Base-by-base conservation (phyloP, 2,329 filamentous ascomycete species). In the Trematosphaeria pertusa region DNA sequence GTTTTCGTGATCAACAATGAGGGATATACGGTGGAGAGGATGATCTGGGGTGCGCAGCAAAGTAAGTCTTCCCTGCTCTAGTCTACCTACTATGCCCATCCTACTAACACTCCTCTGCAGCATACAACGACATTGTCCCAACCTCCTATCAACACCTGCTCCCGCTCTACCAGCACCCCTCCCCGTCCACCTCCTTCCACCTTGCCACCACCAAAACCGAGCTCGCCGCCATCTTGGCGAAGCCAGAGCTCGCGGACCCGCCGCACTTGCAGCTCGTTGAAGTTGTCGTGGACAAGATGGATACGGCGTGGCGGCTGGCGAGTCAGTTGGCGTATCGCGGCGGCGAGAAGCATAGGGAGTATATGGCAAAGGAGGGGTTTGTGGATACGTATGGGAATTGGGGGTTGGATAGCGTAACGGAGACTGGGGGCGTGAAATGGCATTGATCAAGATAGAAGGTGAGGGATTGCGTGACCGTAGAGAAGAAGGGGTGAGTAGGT, bases 1-100 rank as follows among this genome's bases (percentile, higher is more conserved):
- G 62, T 78, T 5, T 70, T 78, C 47, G 59, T 79, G 5, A 68
- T 78, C 18, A 77, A 78, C 48, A 79, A 79, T 46, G 67, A 66
- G 1, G 76, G 76, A 1, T 79, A 79, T 50, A 78, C 75, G 0
- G 70, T 78, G 46, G 76, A 79, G 63, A 57, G 76, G 3, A 56
- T 75, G 35, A 76, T 79, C 28, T 75, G 77, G 66, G 77, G 77
- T 15, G 69, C 70, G 24, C 54, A 62, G 12, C 64, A 72, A 53
- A 48, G 67, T 69, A 55, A 38, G 56, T 46, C 17, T 43, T 9
- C 14, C 19, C 8, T 12, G 35, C 28, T n/a, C 17, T 15, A 24
- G n/a, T 30, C 37, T 39, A 10, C 22, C 26, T 43, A 24, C 22
- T 32, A 17, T 37, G 10, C 9, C 4, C 18, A 28, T 32, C 22